A percentile compares a stretch with the other conserved stretches of the same genome.
Conservation (phyloP, 2,329 filamentous ascomycete species). For the Pseudogymnoascus sp. region DNA sequence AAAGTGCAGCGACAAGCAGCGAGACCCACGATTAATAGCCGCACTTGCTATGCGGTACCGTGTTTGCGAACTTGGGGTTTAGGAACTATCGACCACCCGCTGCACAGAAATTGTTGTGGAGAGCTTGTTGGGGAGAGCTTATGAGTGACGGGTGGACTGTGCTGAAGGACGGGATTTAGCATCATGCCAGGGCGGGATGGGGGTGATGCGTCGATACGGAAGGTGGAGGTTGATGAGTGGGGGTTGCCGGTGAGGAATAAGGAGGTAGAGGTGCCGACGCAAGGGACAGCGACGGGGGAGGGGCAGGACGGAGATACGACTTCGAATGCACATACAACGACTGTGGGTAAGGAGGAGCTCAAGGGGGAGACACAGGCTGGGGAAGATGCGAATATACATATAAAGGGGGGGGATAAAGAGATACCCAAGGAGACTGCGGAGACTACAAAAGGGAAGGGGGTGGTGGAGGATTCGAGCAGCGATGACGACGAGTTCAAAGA, state of each 20-base stretch:
- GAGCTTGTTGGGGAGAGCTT: not conserved
- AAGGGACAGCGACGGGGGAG: not conserved
- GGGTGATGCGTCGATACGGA: slow-evolving; percentile 24
- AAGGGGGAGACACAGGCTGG: slow-evolving; percentile 7
- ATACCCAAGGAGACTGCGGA: slow-evolving; percentile 18
- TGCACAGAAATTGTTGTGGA: not conserved
- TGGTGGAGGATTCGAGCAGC: slow-evolving; percentile 28
- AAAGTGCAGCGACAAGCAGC: not conserved
- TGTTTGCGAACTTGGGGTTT: not conserved
- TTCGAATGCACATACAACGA: not conserved
- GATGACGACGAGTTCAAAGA: slow-evolving; percentile 36
- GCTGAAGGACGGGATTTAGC: not conserved
- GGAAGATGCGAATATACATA: slow-evolving; percentile 11
- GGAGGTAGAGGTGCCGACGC: not conserved
- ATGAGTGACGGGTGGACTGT: not conserved
- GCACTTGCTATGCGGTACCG: not conserved
- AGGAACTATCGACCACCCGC: not conserved
- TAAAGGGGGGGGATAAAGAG: slow-evolving; percentile 12
- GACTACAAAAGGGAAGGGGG: not conserved
- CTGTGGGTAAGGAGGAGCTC: not conserved
- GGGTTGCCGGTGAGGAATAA: slow-evolving; percentile 10
- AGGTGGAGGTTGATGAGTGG: slow-evolving; percentile 22
- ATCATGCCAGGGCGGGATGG: slow-evolving; percentile 14
- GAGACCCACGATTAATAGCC: not conserved
- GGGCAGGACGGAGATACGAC: not conserved